Conservation (phyloP, 2,329 filamentous ascomycete genomes). For the Claviceps sp. region DNA sequence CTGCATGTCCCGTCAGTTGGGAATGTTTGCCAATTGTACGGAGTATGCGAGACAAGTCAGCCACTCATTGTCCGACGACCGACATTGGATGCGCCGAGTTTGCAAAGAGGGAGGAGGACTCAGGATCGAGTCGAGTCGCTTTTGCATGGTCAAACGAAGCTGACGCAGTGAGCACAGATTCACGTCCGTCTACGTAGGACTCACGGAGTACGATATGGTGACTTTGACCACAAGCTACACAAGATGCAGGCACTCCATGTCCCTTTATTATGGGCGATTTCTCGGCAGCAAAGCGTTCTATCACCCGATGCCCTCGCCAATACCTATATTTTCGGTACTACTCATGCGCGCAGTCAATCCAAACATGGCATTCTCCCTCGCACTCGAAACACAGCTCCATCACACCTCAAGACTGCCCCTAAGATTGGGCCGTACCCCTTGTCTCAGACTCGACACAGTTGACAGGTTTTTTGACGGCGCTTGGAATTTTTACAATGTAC, state of each 20-base stretch:
- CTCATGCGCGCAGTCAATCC: background rate
- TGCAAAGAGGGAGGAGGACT: no score
- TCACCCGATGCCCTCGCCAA: no score
- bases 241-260: no score
- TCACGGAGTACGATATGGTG: background rate
- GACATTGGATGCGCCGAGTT: no score
- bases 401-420: background rate
- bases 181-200: background rate
- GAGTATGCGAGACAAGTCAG: background rate
- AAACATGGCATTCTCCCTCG: background rate
- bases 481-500: background rate
- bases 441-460: background rate
- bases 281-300: no score
- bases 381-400: background rate
- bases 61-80: background rate
- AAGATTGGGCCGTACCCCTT: background rate
- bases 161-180: background rate
- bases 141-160: background rate
- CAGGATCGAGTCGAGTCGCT: no score
- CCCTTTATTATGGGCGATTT: no score
- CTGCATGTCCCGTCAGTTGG: background rate
- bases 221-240: background rate
- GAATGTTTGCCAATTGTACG: no score
- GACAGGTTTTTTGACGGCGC: background rate
- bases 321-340: no score